Base-by-base conservation (phyloP, 2,329 filamentous ascomycete genomes). In the Blastomyces silverae region DNA sequence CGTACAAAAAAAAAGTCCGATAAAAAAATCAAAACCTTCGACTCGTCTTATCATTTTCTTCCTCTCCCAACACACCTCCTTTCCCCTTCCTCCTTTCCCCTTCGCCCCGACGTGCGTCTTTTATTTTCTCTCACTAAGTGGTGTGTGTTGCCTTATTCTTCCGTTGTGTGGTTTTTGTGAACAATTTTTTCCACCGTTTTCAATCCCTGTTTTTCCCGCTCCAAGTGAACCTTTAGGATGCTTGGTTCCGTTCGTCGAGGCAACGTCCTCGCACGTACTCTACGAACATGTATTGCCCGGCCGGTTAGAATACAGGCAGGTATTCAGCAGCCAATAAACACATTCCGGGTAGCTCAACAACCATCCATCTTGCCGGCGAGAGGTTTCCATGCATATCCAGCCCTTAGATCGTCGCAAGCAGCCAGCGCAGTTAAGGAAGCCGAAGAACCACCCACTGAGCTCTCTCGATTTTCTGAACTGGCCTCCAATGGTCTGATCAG, bases 401-500 rank as follows among this genome's bases (percentile, higher is more conserved):
- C 69, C 48, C 64, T 70, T 22, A 66, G 71, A 57, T 70, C 70
- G 62, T 69, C 71, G 48, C 73, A 72, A 46, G 62, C 70, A 31
- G 70, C 71, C 8, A 69, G 71, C 39, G 71, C 69, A 39, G 67
- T 48, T 66, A 57, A 63, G 2, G 66, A 64, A 61, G 58, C 68
- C 17, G 11, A 64, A 25, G 61, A 62, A 61, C 59, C 73, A 15
- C 70, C 78, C 66, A 74, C 75, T 20, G 62, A 73, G 13, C 71
- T 78, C 67, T 75, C 75, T 15, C 71, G 72, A 34, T 81, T 81
- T 65, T 66, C 71, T 20, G 75, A 80, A 55, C 69, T 82, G 60
- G 72, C 69, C 39, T 68, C 72, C 1, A 68, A 74, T 37, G 73
- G 73, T 2, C 66, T 81, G 58, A 84, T 96, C 53, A 82, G 92